These are phyloP conservation scores for Suhomyces prunicola DNA, from an alignment of 805 yeast species.

Conservation along the genomic window DNA sequence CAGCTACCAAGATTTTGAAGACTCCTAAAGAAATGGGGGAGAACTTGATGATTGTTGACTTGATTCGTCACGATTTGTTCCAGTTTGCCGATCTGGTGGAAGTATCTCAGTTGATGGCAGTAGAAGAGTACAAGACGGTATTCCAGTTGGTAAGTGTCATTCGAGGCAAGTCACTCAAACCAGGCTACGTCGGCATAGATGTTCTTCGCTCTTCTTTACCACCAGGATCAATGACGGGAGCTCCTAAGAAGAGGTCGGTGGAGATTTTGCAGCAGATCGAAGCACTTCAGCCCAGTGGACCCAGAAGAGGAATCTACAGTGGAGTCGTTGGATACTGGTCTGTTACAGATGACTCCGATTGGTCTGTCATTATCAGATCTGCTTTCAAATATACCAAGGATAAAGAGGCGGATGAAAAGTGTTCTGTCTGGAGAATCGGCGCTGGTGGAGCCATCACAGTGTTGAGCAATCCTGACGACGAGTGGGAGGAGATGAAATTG, in stretches of 20 bases:
- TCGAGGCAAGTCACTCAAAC: constrained; percentile 50
- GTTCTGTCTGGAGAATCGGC: constrained; percentile 73
- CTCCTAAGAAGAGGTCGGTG: constrained; percentile 92
- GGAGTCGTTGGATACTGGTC: constrained; percentile 98
- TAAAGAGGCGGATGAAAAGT: constrained; percentile 17
- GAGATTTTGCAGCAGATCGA: constrained; percentile 70
- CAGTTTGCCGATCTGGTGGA: constrained; percentile 61
- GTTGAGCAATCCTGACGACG: constrained; percentile 75
- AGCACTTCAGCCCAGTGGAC: constrained; percentile 35
- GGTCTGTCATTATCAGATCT: constrained; percentile 94
- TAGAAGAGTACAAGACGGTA: constrained; percentile 90
- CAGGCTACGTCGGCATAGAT: constrained; percentile 67
- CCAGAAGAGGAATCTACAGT: constrained; percentile 80
- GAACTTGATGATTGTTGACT: constrained; percentile 93
- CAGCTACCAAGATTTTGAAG: constrained; percentile 62
- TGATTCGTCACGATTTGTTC: constrained; percentile 87
- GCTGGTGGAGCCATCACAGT: constrained; percentile 99
- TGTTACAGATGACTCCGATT: constrained; percentile 79
- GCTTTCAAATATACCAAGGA: constrained; percentile 64
- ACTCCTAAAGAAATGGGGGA: constrained; percentile 95
- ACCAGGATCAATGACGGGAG: constrained; percentile 99
- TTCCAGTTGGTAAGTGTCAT: constrained; percentile 91
- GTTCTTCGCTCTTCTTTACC: constrained; percentile 77
- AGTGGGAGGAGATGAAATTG: constrained; percentile 86
- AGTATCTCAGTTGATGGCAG: constrained; percentile 79